These are phyloP conservation scores for Podila horticola DNA, from an alignment of 192 early-diverging fungal species.

Conservation along the genomic window DNA sequence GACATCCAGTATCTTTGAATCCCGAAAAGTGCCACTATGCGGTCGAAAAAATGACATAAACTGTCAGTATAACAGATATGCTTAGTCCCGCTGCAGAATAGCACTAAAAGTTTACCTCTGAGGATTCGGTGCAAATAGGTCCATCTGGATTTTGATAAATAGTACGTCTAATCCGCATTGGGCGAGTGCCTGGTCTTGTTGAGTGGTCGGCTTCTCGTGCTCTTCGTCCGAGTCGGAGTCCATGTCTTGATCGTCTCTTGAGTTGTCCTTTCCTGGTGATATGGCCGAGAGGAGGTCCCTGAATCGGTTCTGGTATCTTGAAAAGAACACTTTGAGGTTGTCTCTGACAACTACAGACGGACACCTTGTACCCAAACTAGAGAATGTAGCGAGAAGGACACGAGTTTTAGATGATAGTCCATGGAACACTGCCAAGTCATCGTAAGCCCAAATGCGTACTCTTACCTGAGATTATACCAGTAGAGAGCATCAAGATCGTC, in stretches of 20 bases:
- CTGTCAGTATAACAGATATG: background rate
- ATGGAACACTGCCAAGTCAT: background rate
- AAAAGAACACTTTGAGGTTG: constrained; percentile 64
- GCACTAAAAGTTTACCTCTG: constrained; percentile 13
- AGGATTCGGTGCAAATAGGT: constrained; percentile 38
- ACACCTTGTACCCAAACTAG: constrained; percentile 63
- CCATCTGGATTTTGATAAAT: constrained; percentile 51
- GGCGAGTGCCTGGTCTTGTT: constrained; percentile 11
- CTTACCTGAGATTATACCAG: constrained; percentile 58
- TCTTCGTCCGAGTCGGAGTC: constrained; percentile 15
- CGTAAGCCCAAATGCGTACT: background rate
- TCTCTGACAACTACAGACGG: constrained; percentile 59
- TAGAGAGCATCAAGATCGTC: constrained; percentile 58
- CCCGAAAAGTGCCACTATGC: constrained; percentile 20
- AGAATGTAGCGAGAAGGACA: background rate
- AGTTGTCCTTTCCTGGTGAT: background rate
- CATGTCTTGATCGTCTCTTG: constrained; percentile 12
- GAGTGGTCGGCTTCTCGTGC: background rate
- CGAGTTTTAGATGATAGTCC: background rate
- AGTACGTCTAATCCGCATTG: constrained; percentile 26
- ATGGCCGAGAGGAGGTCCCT: constrained; percentile 23
- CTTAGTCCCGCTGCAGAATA: background rate
- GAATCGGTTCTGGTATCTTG: constrained; percentile 52
- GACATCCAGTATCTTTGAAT: constrained; percentile 25
- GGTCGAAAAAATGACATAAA: background rate